Percentiles rank a stretch among this genome's conserved stretches.
Conservation (phyloP, 2,329 filamentous ascomycete genomes). For the Aspergillus sp. region DNA sequence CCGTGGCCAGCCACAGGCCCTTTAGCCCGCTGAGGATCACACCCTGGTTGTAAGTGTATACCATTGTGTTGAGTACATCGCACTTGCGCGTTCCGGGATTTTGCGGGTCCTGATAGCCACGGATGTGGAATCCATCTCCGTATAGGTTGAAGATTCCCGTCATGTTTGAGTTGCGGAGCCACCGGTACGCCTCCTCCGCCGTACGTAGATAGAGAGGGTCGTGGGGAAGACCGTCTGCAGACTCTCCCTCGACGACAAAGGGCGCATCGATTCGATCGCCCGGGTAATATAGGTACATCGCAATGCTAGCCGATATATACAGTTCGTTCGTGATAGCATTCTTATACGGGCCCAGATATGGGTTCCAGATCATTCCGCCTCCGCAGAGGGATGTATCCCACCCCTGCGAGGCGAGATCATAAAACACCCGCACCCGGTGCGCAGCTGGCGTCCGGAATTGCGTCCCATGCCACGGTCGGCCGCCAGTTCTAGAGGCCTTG, state of each 20-base stretch:
- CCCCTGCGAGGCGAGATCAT: constrained; percentile 75
- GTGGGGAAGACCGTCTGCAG: constrained; percentile 44
- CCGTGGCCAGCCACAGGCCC: constrained; percentile 78
- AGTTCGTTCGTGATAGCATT: constrained; percentile 96
- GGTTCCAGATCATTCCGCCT: constrained; percentile 92
- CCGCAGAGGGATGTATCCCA: constrained; percentile 83
- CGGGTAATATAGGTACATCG: constrained; percentile 89
- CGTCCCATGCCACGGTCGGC: constrained; percentile 70
- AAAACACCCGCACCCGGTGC: constrained; percentile 82
- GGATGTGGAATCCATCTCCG: constrained; percentile 87
- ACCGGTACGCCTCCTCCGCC: constrained; percentile 77
- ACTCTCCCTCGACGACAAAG: constrained; percentile 52
- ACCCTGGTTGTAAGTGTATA: constrained; percentile 96
- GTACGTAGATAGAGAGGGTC: constrained; percentile 72
- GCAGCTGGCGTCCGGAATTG: constrained; percentile 78
- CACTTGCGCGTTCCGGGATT: constrained; percentile 72
- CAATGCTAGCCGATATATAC: constrained; percentile 80
- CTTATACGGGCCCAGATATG: constrained; percentile 80
- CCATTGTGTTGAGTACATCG: constrained; percentile 81
- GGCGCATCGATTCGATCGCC: constrained; percentile 76
- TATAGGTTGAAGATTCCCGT: constrained; percentile 75
- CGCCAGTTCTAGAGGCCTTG: constrained; percentile 27
- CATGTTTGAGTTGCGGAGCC: constrained; percentile 82
- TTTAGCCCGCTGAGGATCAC: constrained; percentile 82
- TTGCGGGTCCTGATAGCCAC: constrained; percentile 60